Evolutionary conservation across 2,329 filamentous ascomycete species (phyloP).

Genomic region (Cladosporium austrohemisphaericum): DNA sequence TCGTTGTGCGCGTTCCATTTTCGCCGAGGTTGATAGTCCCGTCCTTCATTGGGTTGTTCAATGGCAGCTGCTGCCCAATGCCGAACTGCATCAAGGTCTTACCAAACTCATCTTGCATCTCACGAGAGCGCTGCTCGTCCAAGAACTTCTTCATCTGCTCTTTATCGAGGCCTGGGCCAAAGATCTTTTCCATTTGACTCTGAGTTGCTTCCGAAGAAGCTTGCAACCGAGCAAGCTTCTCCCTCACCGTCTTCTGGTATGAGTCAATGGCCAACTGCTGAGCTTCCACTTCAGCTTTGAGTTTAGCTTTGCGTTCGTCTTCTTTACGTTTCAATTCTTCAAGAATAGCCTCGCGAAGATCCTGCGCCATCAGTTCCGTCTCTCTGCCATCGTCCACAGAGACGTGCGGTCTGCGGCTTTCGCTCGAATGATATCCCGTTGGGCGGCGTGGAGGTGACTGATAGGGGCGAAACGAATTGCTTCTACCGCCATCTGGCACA

Average conservation of each 20-base stretch:
- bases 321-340: slow-evolving; percentile 3
- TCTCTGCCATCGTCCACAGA: not conserved
- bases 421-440: too few relatives aligned
- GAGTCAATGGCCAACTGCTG: not conserved
- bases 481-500: not conserved
- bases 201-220: not conserved
- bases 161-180: not conserved
- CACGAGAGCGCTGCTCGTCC: slow-evolving; percentile 1
- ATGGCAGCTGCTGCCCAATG: not conserved
- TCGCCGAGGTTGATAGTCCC: not conserved
- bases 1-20: not conserved
- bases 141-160: slow-evolving; percentile 1
- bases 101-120: slow-evolving; percentile 3
- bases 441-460: not conserved
- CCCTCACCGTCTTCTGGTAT: not conserved
- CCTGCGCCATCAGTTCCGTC: not conserved
- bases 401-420: not conserved
- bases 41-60: not conserved
- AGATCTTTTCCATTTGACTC: not conserved
- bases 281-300: not conserved
- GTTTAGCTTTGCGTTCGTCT: not conserved
- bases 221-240: not conserved
- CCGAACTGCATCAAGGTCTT: not conserved
- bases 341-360: not conserved
- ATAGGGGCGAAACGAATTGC: too few relatives aligned